Percentiles rank a stretch among this genome's conserved stretches.
Conservation (phyloP, 2,329 filamentous ascomycete genomes). For the Talaromyces piceae region DNA sequence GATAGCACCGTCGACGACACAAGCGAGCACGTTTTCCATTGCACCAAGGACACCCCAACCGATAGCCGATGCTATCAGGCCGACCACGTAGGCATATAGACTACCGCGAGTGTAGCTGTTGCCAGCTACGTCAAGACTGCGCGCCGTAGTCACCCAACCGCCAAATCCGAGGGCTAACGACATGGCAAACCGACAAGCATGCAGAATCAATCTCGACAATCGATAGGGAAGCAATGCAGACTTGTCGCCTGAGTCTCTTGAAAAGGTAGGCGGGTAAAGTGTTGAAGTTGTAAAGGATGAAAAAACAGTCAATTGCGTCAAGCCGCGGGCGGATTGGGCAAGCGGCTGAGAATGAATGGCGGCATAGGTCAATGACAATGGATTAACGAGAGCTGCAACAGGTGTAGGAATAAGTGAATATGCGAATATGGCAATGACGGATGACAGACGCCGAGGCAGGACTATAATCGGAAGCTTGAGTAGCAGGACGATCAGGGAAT, state of each 20-base stretch:
- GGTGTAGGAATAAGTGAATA: conserved; percentile 79
- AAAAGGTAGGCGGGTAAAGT: conserved; percentile 35
- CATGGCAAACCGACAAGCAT: conserved; percentile 87
- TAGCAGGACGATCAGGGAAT: conserved; percentile 70
- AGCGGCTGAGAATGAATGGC: conserved; percentile 88
- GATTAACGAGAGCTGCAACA: conserved; percentile 79
- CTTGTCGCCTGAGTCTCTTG: conserved; percentile 34
- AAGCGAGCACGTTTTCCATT: conserved; percentile 80
- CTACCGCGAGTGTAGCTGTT: conserved; percentile 57
- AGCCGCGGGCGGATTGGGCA: conserved; percentile 65
- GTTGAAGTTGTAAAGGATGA: conserved; percentile 62
- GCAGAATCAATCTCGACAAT: conserved; percentile 82
- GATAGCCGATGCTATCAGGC: conserved; percentile 84
- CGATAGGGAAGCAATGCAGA: conserved; percentile 72
- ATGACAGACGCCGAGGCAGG: conserved; percentile 67
- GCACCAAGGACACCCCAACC: conserved; percentile 89
- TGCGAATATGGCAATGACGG: conserved; percentile 60
- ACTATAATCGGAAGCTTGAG: conserved; percentile 79
- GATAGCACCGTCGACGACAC: conserved; percentile 79
- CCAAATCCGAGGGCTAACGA: conserved; percentile 83
- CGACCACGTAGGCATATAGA: conserved; percentile 90
- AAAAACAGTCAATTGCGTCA: conserved; percentile 77
- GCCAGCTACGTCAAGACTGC: conserved; percentile 60
- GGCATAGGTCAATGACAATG: conserved; percentile 83
- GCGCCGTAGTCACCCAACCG: conserved; percentile 91